Conservation (phyloP, 768 basidiomycete genomes). For the Solioccasus polychromus region DNA sequence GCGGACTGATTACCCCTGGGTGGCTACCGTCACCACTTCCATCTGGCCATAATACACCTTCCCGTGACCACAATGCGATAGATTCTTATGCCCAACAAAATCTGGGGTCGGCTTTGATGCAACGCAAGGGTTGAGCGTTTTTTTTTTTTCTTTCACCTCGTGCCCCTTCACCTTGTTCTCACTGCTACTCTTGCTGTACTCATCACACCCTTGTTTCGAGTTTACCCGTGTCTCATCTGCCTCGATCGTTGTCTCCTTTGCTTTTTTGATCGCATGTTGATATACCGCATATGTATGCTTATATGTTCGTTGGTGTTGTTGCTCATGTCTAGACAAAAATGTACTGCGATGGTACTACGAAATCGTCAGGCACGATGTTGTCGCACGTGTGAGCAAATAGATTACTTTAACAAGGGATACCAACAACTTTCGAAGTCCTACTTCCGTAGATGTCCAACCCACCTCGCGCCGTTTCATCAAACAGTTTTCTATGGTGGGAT, state of each 20-base stretch:
- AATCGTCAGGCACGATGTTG: not conserved
- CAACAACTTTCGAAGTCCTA: too few relatives aligned
- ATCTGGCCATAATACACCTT: conserved; percentile 51
- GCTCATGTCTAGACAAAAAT: conserved; percentile 6
- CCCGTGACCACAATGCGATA: conserved; percentile 21
- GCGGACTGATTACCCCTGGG: conserved; percentile 77
- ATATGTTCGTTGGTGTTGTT: not conserved
- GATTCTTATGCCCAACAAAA: conserved; percentile 28
- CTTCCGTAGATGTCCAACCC: conserved; percentile 8
- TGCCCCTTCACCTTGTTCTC: conserved; percentile 6
- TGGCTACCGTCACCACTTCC: conserved; percentile 57
- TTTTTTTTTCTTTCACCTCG: too few relatives aligned
- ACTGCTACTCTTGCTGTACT: not conserved
- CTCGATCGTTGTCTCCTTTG: conserved; percentile 4
- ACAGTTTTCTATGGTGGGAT: conserved; percentile 1
- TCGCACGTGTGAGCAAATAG: too few relatives aligned
- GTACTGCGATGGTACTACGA: conserved; percentile 1
- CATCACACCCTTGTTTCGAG: not conserved
- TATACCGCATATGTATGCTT: conserved; percentile 18
- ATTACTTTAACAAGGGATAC: too few relatives aligned
- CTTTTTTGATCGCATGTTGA: conserved; percentile 13
- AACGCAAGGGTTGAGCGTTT: conserved; percentile 23
- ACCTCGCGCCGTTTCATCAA: not conserved
- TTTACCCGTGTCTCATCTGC: not conserved
- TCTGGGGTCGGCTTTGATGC: conserved; percentile 24